Conservation (phyloP, 345 rosid species). For the Corchorus capsularis region DNA sequence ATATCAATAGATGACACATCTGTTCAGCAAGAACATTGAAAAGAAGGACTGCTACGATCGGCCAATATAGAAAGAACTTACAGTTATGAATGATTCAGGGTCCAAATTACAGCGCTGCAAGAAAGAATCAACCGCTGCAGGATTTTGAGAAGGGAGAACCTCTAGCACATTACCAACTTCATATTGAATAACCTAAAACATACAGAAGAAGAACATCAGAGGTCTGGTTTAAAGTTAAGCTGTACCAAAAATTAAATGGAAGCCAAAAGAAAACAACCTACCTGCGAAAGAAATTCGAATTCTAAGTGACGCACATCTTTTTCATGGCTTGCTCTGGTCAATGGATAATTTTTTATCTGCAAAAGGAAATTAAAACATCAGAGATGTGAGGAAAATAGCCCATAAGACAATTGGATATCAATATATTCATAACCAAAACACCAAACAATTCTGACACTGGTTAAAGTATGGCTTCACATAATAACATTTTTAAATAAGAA, state of each 20-base stretch:
- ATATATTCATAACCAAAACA: neutral
- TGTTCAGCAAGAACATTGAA: neutral
- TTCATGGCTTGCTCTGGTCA: slow-evolving; percentile 59
- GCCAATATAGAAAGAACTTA: slow-evolving; percentile 34
- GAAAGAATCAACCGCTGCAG: slow-evolving; percentile 70
- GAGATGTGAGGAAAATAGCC: neutral
- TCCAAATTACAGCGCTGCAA: slow-evolving; percentile 70
- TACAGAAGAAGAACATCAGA: slow-evolving; percentile 10
- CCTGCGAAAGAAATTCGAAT: slow-evolving; percentile 73
- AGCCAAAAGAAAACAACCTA: slow-evolving; percentile 39
- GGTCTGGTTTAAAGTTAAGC: neutral
- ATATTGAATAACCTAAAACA: slow-evolving; percentile 54
- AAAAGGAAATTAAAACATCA: slow-evolving; percentile 19
- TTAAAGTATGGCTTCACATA: neutral
- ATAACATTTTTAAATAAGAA: neutral
- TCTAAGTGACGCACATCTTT: slow-evolving; percentile 94
- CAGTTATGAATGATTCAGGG: slow-evolving; percentile 75
- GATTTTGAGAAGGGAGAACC: slow-evolving; percentile 76
- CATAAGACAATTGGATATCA: neutral
- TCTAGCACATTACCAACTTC: slow-evolving; percentile 91
- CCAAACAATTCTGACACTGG: neutral
- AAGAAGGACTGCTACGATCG: slow-evolving; percentile 7
- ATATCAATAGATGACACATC: neutral
- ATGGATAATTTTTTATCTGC: slow-evolving; percentile 58
- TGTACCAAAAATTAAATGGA: slow-evolving; percentile 8